Base-by-base conservation (phyloP, 2,329 filamentous ascomycete genomes). In the Hypoxylon sp. region DNA sequence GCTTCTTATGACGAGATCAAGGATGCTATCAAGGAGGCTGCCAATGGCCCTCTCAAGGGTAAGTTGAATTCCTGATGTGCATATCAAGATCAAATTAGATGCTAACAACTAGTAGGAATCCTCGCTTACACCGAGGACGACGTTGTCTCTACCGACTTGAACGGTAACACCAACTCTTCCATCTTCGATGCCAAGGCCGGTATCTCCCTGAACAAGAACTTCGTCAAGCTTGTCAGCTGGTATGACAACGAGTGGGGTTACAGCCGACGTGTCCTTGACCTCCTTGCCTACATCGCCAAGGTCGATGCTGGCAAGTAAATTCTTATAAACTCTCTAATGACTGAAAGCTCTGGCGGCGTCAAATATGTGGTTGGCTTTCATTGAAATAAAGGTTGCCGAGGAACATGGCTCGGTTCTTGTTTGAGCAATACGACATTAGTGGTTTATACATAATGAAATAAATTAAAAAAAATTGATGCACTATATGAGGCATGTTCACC, bases 201-300 rank as follows among this genome's bases (percentile, higher is more conserved):
- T 89, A 98, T 99, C 85, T 92, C 94, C 75, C 92, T 99, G 78
- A 99, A 98, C 91, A 85, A 94, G 80, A 94, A 98, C 91, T 98
- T 98, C 83, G 91, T 97, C 89, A 99, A 99, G 92, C 89, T 99
- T 72, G 92, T 98, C 82, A 91, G 91, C 79, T 98, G 95, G 96
- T 97, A 97, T 86, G 94, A 97, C 89, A 98, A 98, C 89, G 95
- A 98, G 90, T 98, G 94, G 94, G 96, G 94, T 80, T 98, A 99
- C 92, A 97, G 93, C 84, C 94, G 94, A 87, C 96, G 92, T 90
- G 92, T 94, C 79, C 86, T 94, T 76, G 92, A 96, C 85, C 92
- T 96, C 78, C 81, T 89, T 81, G 86, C 87, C 84, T 92, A 94
- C 87, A 88, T 94, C 78, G 86, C 92, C 83, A 92, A 93, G 88